Evolutionary conservation across 352 stramenopile genomes (phyloP), one percentile per base, ranked within the genome.

Genomic region (Globisporangium irregulare): DNA sequence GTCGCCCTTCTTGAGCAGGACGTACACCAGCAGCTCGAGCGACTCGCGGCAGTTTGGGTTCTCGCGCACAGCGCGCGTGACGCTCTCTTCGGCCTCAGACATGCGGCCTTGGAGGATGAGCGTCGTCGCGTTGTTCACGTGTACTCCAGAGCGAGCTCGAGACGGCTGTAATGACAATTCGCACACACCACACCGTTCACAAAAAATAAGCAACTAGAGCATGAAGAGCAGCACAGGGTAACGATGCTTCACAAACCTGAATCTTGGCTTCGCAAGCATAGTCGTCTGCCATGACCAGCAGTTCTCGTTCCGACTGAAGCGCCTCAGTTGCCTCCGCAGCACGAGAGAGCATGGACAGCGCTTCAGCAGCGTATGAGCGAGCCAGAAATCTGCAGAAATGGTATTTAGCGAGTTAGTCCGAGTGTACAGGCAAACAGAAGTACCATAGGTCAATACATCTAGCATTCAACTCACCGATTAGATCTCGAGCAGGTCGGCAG

Each of bases 311-410:
- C 20, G 81, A 81, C 69, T 96, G 87, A 32, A 96, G 73, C 36
- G 77, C 69, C 56, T 90, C 73, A 1, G 86, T 91, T 18, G 90
- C 92, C 72, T 97, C 89, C 24, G 77, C 70, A 6, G 92, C 89
- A 55, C 89, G 81, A 46, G 89, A 96, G 22, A 97, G 76, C 79
- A 97, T 91, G 64, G 86, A 95, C 70, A 97, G 67, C 14, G 92
- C 92, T 73, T 97, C 92, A 0, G 92, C 91, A n/a, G 84, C 82
- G 72, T 97, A 97, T 46, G 90, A 93, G 32, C 84, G 86, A 24
- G 88, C 84, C 48, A 96, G 67, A 65, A 91, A 95, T 48, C 77
- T 87, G 59, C 46, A 38, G 12, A 29, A 32, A 50, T 50, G 20
- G 20, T 6, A 2, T 15, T 25, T 36, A 27, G 24, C 25, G 67